A percentile compares a stretch with the other conserved stretches of the same genome.
These are phyloP conservation scores for Alternaria longipes DNA, from an alignment of 2,329 filamentous ascomycete genomes.

Conservation along the genomic window DNA sequence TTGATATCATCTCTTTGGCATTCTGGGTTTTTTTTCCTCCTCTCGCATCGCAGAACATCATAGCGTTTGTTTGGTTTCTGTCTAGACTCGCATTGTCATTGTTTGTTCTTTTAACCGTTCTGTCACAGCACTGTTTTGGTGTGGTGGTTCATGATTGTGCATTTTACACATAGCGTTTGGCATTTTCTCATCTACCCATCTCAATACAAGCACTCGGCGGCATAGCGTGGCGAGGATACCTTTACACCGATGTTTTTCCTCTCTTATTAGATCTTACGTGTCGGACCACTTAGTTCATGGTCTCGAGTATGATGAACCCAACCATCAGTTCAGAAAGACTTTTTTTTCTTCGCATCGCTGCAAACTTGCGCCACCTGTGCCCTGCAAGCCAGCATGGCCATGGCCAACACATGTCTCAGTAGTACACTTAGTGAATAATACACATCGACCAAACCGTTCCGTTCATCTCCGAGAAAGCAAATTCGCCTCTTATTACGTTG, in stretches of 20 bases:
- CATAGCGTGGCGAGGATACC: constrained; percentile 38
- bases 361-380: constrained; percentile 26
- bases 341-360: constrained; percentile 25
- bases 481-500: constrained; percentile 26
- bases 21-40: constrained; percentile 23
- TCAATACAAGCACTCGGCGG: constrained; percentile 17
- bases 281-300: constrained; percentile 2
- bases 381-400: constrained; percentile 20
- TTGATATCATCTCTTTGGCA: constrained; percentile 31
- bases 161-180: constrained; percentile 27
- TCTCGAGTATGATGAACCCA: constrained; percentile 11
- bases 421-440: constrained; percentile 7
- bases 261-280: constrained; percentile 8
- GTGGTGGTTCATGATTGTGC: constrained; percentile 34
- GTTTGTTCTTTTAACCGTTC: constrained; percentile 6
- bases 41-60: constrained; percentile 34
- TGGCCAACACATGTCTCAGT: constrained; percentile 17
- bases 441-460: constrained; percentile 2
- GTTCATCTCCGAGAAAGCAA: constrained; percentile 21
- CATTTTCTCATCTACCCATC: constrained; percentile 19
- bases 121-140: constrained; percentile 34
- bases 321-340: constrained; percentile 23
- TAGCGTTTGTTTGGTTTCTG: constrained; percentile 33
- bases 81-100: constrained; percentile 29
- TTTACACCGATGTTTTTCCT: constrained; percentile 17